Base-by-base conservation (phyloP, 2,329 filamentous ascomycete genomes). In the Calonectria pauciramosa region DNA sequence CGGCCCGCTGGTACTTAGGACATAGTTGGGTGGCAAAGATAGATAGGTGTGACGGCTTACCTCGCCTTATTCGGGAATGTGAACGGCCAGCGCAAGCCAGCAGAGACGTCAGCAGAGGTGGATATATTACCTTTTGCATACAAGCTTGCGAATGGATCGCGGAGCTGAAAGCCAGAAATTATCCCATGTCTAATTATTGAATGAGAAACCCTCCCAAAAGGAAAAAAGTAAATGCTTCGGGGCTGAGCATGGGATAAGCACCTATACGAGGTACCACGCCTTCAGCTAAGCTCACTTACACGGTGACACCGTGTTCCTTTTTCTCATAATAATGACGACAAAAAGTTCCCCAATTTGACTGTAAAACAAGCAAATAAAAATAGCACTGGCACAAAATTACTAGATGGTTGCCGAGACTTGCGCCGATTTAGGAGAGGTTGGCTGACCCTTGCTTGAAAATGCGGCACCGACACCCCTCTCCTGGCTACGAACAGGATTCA, bases 1-100 rank as follows among this genome's bases (percentile, higher is more conserved):
- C 73, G 60, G 49, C 60, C 56, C 49, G 71, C 72, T 72, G 72
- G 71, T 71, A 73, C 72, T 63, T 67, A 28, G 28, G 47, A 41
- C 66, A 28, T 38, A n/a, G 38, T 28, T 47, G 44, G 64, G 54
- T 65, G 72, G 54, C 49, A 59, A 49, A 52, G 36, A 71, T 67
- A 68, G 28, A 60, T 49, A 51, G 32, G 26, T 28, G 49, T 32
- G 20, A 23, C n/a, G 8, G 20, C 32, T 56, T 49, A 34, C 26
- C 60, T 34, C 26, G 26, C 41, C 44, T 16, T 23, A n/a, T 49
- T 34, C 60, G 26, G 60, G 60, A 65, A 28, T 41, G 26, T 64
- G 32, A 52, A 38, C 11, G 36, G 26, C 14, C 32, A 30, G 65
- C 34, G 14, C 14, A 16, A 65, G 41, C 23, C 28, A 26, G 28